phyloP scores from a whole-genome alignment of 352 stramenopile genomes.

The Phytopythium cucurbitacearum region DNA sequence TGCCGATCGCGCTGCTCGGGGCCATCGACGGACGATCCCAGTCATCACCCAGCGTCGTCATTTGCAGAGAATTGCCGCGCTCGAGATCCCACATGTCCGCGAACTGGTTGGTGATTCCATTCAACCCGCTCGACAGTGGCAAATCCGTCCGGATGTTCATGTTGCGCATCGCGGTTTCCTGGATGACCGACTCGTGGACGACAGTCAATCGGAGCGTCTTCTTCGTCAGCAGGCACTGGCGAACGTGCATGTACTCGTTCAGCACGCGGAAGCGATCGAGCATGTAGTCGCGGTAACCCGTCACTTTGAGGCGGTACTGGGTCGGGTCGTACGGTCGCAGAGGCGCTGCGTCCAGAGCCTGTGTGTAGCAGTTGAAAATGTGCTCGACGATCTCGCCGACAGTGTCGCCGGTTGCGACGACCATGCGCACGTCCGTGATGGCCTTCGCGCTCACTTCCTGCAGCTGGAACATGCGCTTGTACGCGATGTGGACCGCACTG shows the following conservation, averaged over 20 bases:
- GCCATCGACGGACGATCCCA: conserved; percentile 50
- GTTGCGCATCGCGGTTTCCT: conserved; percentile 76
- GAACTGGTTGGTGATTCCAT: conserved; percentile 42
- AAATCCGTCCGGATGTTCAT: conserved; percentile 70
- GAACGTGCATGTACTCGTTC: conserved; percentile 87
- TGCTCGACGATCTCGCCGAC: conserved; percentile 87
- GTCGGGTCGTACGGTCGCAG: conserved; percentile 72
- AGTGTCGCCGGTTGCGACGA: conserved; percentile 75
- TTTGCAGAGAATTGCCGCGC: conserved; percentile 52
- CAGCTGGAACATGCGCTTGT: conserved; percentile 79
- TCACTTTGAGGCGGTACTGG: conserved; percentile 86
- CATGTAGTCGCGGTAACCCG: conserved; percentile 82
- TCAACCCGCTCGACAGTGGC: conserved; percentile 13
- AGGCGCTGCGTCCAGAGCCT: conserved; percentile 66
- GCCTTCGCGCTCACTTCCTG: conserved; percentile 81
- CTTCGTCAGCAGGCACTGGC: conserved; percentile 82
- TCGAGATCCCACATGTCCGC: conserved; percentile 55
- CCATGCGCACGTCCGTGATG: conserved; percentile 84
- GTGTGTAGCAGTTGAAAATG: conserved; percentile 88
- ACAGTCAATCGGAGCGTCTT: conserved; percentile 82
- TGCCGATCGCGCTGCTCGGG: conserved; percentile 27
- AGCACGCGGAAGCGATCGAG: conserved; percentile 78
- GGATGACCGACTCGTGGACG: conserved; percentile 83
- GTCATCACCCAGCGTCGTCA: conserved; percentile 69
- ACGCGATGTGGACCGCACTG: conserved; percentile 71